Conservation (phyloP, 2,329 filamentous ascomycete species). For the Pseudogymnoascus sp. region DNA sequence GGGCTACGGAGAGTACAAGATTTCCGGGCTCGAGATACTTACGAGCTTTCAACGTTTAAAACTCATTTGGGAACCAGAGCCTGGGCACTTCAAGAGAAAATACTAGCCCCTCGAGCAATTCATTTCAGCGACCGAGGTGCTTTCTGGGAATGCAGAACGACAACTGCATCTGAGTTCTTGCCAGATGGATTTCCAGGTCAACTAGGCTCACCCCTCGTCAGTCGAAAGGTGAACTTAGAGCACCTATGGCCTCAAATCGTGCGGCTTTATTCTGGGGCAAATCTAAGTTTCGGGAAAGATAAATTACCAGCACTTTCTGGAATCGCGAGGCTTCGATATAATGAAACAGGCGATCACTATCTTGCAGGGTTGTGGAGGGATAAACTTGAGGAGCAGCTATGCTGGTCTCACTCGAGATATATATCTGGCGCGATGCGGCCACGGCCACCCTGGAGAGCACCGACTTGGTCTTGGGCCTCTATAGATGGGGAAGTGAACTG, state of each 20-base stretch:
- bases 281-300: constrained; percentile 12
- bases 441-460: constrained; percentile 13
- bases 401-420: too few species aligned
- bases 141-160: constrained; percentile 17
- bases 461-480: constrained; percentile 15
- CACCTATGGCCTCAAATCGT: constrained; percentile 5
- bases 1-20: constrained; percentile 11
- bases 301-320: constrained; percentile 15
- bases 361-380: constrained; percentile 13
- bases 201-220: not conserved
- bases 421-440: too few species aligned
- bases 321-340: constrained; percentile 8
- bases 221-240: not conserved
- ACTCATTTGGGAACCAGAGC: constrained; percentile 11
- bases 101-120: constrained; percentile 13
- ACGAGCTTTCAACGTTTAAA: constrained; percentile 8
- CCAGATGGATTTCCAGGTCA: not conserved
- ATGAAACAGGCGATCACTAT: not conserved
- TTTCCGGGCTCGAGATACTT: not conserved
- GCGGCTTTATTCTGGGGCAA: constrained; percentile 9
- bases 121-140: constrained; percentile 14
- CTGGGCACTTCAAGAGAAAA: constrained; percentile 13
- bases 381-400: constrained; percentile 13
- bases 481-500: constrained; percentile 10
- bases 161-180: constrained; percentile 11